Evolutionary conservation across 2,329 filamentous ascomycete genomes (phyloP).

Genomic region (Fusarium redolens): DNA sequence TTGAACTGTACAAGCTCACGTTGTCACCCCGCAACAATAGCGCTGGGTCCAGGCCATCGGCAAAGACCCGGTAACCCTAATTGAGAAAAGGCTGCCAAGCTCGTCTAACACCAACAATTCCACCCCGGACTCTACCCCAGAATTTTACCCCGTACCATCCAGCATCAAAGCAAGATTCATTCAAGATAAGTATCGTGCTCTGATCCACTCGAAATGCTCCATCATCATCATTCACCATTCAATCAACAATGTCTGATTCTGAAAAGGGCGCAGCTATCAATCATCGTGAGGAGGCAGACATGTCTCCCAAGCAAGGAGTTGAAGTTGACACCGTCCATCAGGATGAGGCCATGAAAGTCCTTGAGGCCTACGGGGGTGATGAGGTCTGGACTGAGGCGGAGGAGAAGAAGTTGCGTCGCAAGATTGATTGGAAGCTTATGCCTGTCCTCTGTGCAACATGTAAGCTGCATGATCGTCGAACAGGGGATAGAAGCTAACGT

Average conservation of each 20-base stretch:
- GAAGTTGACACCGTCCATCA: slow-evolving; percentile 35
- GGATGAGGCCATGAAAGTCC: slow-evolving; percentile 52
- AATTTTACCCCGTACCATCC: background rate
- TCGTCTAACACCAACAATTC: background rate
- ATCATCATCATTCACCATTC: background rate
- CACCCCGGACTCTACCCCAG: background rate
- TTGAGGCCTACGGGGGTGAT: slow-evolving; percentile 56
- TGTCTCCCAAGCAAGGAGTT: background rate
- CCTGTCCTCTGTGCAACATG: slow-evolving; percentile 60
- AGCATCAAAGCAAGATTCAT: background rate
- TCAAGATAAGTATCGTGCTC: slow-evolving; percentile 29
- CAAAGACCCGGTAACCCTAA: slow-evolving; percentile 15
- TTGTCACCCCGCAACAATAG: background rate
- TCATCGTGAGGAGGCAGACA: slow-evolving; percentile 16
- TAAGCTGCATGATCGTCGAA: slow-evolving; percentile 41
- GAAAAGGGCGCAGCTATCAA: slow-evolving; percentile 28
- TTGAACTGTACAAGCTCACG: background rate
- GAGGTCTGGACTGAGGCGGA: slow-evolving; percentile 55
- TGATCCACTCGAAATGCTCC: slow-evolving; percentile 1
- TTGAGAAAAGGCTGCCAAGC: slow-evolving; percentile 14
- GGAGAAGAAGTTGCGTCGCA: slow-evolving; percentile 54
- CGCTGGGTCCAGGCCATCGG: slow-evolving; percentile 5
- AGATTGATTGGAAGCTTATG: slow-evolving; percentile 50
- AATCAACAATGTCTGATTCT: slow-evolving; percentile 29
- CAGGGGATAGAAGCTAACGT: background rate